Percentiles rank a stretch among this genome's conserved stretches.
Evolutionary conservation across 23 red algal species (phyloP).

Genomic region (Chondrus crispus): DNA sequence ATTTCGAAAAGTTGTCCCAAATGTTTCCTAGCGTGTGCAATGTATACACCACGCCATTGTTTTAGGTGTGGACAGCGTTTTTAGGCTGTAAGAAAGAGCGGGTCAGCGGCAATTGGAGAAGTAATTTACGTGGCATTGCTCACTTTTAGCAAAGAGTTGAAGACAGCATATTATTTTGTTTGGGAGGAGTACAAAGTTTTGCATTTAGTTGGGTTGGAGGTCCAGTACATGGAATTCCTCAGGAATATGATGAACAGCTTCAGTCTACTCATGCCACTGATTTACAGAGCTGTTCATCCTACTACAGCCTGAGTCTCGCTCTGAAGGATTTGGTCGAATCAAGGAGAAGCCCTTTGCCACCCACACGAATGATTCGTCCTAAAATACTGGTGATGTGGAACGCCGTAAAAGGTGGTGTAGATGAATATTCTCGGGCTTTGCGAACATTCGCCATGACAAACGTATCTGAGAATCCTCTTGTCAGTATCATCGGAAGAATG

Average conservation of each 20-base stretch:
- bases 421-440: not conserved
- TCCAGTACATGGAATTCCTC: too few relatives aligned
- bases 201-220: not conserved
- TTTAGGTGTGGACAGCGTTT: not conserved
- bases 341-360: not conserved
- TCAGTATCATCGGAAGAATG: not conserved
- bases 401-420: not conserved
- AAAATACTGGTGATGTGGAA: not conserved
- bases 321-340: not conserved
- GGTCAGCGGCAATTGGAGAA: not conserved
- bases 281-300: not conserved
- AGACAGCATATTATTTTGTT: not conserved
- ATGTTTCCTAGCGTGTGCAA: not conserved
- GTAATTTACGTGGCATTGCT: not conserved
- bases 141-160: not conserved
- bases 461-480: not conserved
- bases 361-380: slow-evolving; percentile 2
- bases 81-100: not conserved
- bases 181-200: not conserved
- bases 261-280: not conserved
- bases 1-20: not conserved
- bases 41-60: not conserved
- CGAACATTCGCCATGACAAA: not conserved
- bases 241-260: too few relatives aligned
- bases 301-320: not conserved